Evolutionary conservation across 2,329 filamentous ascomycete species (phyloP).

Genomic region (Scedosporium apiospermum): DNA sequence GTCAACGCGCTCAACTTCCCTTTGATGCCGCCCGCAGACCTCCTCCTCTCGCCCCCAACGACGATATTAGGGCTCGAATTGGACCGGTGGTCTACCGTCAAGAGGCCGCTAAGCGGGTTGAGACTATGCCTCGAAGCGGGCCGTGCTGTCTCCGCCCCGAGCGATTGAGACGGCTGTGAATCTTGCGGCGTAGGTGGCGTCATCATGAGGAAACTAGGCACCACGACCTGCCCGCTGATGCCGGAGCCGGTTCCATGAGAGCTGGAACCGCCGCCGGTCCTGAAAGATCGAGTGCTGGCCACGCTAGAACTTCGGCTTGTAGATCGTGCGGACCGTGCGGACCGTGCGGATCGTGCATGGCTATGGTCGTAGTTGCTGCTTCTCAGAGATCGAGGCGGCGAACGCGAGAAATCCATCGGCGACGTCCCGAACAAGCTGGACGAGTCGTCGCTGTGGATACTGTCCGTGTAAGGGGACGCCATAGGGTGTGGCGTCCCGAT

Average conservation of each 20-base stretch:
- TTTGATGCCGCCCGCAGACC: conserved; percentile 1
- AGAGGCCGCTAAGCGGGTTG: background rate
- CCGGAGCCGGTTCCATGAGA: background rate
- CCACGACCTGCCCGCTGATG: conserved; percentile 13
- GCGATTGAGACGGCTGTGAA: background rate
- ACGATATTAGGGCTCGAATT: background rate
- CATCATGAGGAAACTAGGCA: conserved; percentile 36
- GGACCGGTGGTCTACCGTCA: background rate
- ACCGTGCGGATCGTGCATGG: conserved; percentile 15
- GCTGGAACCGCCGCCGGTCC: conserved; percentile 20
- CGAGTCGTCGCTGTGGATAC: conserved; percentile 46
- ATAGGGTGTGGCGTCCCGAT: conserved; percentile 25
- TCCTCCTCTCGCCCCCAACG: conserved; percentile 1
- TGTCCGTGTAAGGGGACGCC: conserved; percentile 26
- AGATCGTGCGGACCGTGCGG: conserved; percentile 29
- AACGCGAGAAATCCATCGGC: conserved; percentile 48
- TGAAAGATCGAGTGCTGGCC: conserved; percentile 34
- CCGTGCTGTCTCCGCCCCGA: background rate
- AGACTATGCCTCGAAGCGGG: conserved; percentile 4
- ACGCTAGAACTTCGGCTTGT: conserved; percentile 45
- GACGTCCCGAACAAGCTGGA: conserved; percentile 43
- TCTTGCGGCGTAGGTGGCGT: conserved; percentile 35
- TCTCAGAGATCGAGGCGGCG: conserved; percentile 43
- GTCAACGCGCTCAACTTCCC: conserved; percentile 4
- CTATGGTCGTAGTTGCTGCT: conserved; percentile 39